Percentiles rank a stretch among this genome's conserved stretches.
These are phyloP conservation scores for Triticum dicoccoides DNA, from an alignment of 176 grass and related monocot genomes.

Conservation along the genomic window DNA sequence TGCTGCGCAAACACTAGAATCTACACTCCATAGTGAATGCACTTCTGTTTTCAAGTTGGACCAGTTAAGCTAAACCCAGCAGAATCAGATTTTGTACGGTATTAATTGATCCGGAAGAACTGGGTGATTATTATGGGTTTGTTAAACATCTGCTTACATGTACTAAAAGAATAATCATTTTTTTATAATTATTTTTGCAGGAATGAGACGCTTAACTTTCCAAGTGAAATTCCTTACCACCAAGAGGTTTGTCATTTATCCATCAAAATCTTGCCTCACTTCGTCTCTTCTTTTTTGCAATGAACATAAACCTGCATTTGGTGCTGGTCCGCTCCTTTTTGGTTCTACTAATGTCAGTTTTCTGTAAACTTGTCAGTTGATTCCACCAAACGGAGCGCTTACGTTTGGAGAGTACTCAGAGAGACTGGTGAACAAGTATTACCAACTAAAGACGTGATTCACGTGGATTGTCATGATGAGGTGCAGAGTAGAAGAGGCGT, in stretches of 20 bases:
- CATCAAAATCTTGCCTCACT: neutral
- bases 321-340: neutral
- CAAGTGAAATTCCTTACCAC: conserved; percentile 66
- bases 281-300: no score
- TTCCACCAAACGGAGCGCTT: conserved; percentile 61
- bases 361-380: conserved; percentile 46
- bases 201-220: conserved; percentile 72
- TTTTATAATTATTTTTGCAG: conserved; percentile 35
- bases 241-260: conserved; percentile 58
- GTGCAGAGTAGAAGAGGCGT: neutral
- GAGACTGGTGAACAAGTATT: conserved; percentile 68
- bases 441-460: conserved; percentile 42
- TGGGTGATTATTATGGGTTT: neutral
- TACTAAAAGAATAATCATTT: neutral
- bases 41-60: neutral
- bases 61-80: neutral
- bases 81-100: neutral
- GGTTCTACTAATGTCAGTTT: neutral
- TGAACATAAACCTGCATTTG: neutral
- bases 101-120: neutral
- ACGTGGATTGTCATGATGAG: neutral
- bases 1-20: neutral
- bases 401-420: conserved; percentile 93
- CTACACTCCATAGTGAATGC: neutral
- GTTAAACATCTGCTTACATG: neutral